phyloP scores from a whole-genome alignment of 257 asterid species.

The Avicennia marina region DNA sequence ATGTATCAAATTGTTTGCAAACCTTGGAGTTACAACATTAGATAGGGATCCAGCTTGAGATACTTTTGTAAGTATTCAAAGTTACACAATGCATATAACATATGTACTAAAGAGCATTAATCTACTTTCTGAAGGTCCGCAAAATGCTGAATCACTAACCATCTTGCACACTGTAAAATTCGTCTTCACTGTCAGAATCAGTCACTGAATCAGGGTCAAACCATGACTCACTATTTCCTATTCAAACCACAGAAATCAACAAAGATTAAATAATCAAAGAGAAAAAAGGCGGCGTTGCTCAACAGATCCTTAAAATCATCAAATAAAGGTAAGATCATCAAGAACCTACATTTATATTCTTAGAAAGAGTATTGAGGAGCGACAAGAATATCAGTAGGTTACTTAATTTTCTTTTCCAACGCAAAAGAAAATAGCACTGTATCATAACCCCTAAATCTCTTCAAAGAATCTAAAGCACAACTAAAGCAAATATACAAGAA shows the following conservation, averaged over 20 bases:
- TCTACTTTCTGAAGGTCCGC: background rate
- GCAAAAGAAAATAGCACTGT: too few relatives aligned
- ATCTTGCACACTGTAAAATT: conserved; percentile 86
- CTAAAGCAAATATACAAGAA: background rate
- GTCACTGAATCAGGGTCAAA: conserved; percentile 61
- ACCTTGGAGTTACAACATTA: conserved; percentile 72
- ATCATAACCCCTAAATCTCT: conserved; percentile 7
- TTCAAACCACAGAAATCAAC: conserved; percentile 6
- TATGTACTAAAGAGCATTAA: background rate
- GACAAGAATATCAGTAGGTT: background rate
- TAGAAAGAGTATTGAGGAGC: background rate
- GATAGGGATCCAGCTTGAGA: conserved; percentile 84
- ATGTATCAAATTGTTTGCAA: background rate
- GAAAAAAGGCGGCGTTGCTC: background rate
- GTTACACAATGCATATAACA: background rate
- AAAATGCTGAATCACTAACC: conserved; percentile 39
- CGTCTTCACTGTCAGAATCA: conserved; percentile 82
- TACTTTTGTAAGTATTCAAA: conserved; percentile 47
- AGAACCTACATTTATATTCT: background rate
- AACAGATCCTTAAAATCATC: too few relatives aligned
- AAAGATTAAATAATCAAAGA: background rate
- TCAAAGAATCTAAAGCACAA: background rate
- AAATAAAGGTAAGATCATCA: background rate
- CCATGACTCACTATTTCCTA: conserved; percentile 80
- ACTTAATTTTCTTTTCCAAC: too few relatives aligned